These are phyloP conservation scores for Cryphonectria parasitica DNA, from an alignment of 2,329 filamentous ascomycete species.

Conservation along the genomic window DNA sequence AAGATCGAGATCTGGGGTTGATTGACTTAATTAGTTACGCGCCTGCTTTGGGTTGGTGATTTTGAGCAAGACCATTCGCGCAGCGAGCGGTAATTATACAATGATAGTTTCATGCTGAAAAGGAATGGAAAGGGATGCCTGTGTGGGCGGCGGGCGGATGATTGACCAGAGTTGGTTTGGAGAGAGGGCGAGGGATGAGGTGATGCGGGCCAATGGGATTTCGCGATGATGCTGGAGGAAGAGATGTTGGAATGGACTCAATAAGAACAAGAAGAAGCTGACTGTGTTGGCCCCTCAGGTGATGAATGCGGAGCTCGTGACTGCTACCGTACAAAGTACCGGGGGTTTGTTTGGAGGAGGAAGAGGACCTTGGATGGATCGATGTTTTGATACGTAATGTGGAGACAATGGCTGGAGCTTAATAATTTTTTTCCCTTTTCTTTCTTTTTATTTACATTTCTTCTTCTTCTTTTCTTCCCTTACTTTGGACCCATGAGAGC, in stretches of 20 bases:
- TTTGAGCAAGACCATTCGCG: neutral
- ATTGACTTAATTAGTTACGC: neutral
- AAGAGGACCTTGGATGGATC: neutral
- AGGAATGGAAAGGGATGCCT: neutral
- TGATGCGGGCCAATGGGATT: too few species aligned
- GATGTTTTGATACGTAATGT: slow-evolving; percentile 6
- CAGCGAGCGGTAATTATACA: neutral
- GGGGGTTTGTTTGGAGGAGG: neutral
- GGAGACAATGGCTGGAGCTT: slow-evolving; percentile 12
- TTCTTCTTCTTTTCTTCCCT: neutral
- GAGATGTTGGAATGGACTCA: neutral
- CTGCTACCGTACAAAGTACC: neutral
- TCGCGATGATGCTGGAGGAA: neutral
- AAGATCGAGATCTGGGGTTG: neutral
- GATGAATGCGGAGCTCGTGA: neutral
- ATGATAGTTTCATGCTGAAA: neutral
- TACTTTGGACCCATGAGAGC: neutral
- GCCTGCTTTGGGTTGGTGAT: neutral
- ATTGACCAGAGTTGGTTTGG: too few species aligned
- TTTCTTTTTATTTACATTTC: neutral
- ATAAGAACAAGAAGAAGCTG: neutral
- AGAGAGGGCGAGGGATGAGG: too few species aligned
- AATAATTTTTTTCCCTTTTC: neutral
- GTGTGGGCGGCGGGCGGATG: neutral
- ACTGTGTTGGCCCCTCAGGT: neutral